phyloP scores from a whole-genome alignment of 768 basidiomycete species.

The Rhizopogon rudus region DNA sequence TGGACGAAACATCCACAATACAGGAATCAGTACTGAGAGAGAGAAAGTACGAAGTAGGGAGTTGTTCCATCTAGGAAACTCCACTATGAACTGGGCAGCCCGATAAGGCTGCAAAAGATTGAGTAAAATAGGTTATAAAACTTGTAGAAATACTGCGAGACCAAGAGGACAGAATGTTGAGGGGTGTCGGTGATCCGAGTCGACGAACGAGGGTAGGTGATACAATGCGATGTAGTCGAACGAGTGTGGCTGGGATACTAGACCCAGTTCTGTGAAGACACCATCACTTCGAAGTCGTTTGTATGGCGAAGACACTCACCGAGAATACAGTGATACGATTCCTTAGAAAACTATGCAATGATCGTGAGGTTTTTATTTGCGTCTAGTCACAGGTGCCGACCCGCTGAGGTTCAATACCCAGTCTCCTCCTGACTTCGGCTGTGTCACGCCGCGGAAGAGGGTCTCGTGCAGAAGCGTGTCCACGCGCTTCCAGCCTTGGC shows the following conservation, averaged over 20 bases:
- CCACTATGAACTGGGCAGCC: background rate
- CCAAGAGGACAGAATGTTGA: background rate
- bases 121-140: background rate
- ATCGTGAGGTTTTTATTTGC: background rate
- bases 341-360: background rate
- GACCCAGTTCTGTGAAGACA: background rate
- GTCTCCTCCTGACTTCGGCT: conserved; percentile 23
- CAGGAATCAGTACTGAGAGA: background rate
- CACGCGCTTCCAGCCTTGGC: conserved; percentile 48
- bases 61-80: background rate
- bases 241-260: background rate
- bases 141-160: background rate
- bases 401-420: conserved; percentile 31
- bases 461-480: conserved; percentile 49
- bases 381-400: too few relatives aligned
- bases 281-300: background rate
- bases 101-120: background rate
- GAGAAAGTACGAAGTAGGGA: background rate
- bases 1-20: background rate
- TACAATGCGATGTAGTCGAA: background rate
- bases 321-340: background rate
- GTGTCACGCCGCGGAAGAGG: conserved; percentile 48
- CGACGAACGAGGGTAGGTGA: background rate
- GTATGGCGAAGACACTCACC: background rate
- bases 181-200: background rate